A percentile compares a stretch with the other conserved stretches of the same genome.
These are phyloP conservation scores for Tulasnella sp. DNA, from an alignment of 768 basidiomycete species.

Conservation along the genomic window DNA sequence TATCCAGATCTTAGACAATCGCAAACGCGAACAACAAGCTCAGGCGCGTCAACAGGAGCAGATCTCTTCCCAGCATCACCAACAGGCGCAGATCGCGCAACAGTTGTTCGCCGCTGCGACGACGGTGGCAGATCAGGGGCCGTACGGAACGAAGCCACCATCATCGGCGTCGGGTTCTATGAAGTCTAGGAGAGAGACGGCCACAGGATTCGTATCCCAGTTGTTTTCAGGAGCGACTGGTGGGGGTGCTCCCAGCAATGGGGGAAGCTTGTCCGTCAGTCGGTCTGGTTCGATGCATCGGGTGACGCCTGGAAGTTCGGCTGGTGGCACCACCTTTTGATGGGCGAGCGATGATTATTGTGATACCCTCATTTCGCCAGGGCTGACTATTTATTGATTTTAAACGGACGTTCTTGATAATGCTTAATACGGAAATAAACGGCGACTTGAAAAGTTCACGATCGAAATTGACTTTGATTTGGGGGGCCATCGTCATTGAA, in stretches of 20 bases:
- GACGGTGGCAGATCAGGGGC: neutral
- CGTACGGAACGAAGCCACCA: neutral
- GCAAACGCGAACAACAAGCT: neutral
- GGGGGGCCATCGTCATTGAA: too few relatives aligned
- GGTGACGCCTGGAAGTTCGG: too few relatives aligned
- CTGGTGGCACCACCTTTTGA: too few relatives aligned
- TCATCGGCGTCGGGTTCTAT: neutral
- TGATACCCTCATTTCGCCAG: too few relatives aligned
- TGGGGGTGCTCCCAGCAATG: neutral
- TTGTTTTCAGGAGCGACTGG: neutral
- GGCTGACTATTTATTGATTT: too few relatives aligned
- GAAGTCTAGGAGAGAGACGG: neutral
- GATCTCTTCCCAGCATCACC: slow-evolving; percentile 1
- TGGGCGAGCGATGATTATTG: too few relatives aligned
- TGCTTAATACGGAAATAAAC: too few relatives aligned
- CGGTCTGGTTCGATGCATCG: slow-evolving; percentile 7
- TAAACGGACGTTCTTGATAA: too few relatives aligned
- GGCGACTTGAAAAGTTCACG: too few relatives aligned
- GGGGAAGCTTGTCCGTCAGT: neutral
- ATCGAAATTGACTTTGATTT: too few relatives aligned
- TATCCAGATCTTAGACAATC: slow-evolving; percentile 7
- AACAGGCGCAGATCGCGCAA: slow-evolving; percentile 12
- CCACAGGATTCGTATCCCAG: neutral
- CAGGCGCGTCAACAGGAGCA: slow-evolving; percentile 7
- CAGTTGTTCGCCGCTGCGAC: slow-evolving; percentile 11